Evolutionary conservation across 805 yeast species (phyloP), one percentile per base, ranked within the genome.

Genomic region (Nakazawaea pomicola): DNA sequence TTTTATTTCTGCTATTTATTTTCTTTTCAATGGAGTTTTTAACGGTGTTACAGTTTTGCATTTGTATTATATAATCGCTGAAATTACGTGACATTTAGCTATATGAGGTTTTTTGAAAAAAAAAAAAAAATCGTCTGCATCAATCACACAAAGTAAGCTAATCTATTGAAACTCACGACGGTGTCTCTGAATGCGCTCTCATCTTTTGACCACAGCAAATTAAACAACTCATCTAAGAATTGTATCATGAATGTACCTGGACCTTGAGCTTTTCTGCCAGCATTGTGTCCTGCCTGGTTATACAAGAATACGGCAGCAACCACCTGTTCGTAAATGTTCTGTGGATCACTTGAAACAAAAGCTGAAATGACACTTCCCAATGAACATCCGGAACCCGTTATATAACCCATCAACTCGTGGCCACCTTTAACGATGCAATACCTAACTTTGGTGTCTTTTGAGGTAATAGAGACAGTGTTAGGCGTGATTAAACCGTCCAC

Each of bases 361-460:
- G 84, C 65, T 0, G 84, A 80, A 40, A 87, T 76, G 0, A 76
- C 71, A 33, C 89, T 78, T 1, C 95, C 95, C 29, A 88, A 60
- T 0, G 91, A 75, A 47, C 96, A 88, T 0, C 96, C 96, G 2
- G 89, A 67, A 0, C 95, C 95, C 0, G 95, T 87, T 4, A 87
- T 73, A 9, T 63, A 56, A 0, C 81, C 80, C 83, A 87, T 79
- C 14, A 78, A 49, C 16, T 60, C 60, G 49, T 76, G 70, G 1
- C 93, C 88, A 5, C 90, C 91, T 7, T 51, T 43, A 4, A 79
- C 54, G 2, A 54, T 49, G 3, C 52, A 54, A 3, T 58, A 57
- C 19, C 58, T 54, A n/a, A 63, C 65, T 12, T 50, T 8, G 6
- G 52, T 49, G 2, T 51, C 48, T 8, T 50, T 36, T 4, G 49